phyloP scores from a whole-genome alignment of 2,329 filamentous ascomycete species.

The Sporothrix euskadiensis region DNA sequence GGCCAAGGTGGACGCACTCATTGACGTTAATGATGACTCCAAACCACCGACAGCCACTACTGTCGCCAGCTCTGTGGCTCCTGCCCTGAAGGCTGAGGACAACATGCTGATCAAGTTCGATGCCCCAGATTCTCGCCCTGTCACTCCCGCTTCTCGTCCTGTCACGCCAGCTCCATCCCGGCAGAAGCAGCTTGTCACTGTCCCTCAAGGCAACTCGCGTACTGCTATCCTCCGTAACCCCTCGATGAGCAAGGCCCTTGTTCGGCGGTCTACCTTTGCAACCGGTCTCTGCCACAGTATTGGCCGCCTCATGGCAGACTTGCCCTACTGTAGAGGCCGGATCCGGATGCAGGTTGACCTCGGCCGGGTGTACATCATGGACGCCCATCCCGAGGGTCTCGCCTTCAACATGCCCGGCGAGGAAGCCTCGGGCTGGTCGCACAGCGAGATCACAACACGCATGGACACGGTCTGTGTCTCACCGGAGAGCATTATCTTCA shows the following conservation, averaged over 20 bases:
- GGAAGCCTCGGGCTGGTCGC: constrained; percentile 35
- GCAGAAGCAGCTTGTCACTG: neutral
- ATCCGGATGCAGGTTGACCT: constrained; percentile 37
- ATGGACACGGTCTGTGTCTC: constrained; percentile 31
- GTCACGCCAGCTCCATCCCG: neutral
- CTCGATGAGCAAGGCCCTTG: constrained; percentile 20
- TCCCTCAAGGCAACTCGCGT: neutral
- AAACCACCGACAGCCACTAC: neutral
- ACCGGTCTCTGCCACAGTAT: constrained; percentile 26
- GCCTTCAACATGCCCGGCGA: constrained; percentile 34
- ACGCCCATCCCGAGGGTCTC: constrained; percentile 31
- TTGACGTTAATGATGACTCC: neutral
- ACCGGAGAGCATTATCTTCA: constrained; percentile 35
- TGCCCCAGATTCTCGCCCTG: neutral
- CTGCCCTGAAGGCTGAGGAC: neutral
- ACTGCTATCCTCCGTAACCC: neutral
- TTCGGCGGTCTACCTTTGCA: constrained; percentile 22
- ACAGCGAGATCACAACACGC: constrained; percentile 25
- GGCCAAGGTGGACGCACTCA: neutral
- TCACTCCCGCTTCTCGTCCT: neutral
- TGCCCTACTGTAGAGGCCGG: constrained; percentile 34
- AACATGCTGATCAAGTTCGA: constrained; percentile 1
- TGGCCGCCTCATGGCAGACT: constrained; percentile 28
- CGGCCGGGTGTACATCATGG: constrained; percentile 37
- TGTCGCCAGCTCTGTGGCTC: neutral